Percentiles rank a stretch among this genome's conserved stretches.
Evolutionary conservation across 2,329 filamentous ascomycete species (phyloP).

Genomic region (Arthrinium phaeospermum): DNA sequence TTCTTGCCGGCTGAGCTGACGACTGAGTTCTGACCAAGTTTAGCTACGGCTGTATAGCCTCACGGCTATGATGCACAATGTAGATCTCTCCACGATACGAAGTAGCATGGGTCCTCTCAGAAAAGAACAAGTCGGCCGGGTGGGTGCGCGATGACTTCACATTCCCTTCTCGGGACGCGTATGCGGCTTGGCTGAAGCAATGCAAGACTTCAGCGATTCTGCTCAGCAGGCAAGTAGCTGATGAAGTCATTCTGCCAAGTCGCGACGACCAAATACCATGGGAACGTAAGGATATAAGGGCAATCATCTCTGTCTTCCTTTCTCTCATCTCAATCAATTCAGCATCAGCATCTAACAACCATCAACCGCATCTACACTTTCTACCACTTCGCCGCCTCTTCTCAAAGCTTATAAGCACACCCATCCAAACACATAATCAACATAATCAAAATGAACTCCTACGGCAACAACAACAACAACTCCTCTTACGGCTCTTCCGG

Average conservation of each 20-base stretch:
- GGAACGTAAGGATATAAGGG: not conserved
- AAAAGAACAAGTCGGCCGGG: not conserved
- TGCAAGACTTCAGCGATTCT: not conserved
- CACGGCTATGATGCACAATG: not conserved
- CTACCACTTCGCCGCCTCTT: not conserved
- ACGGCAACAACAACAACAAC: conserved; percentile 21
- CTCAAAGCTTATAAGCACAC: not conserved
- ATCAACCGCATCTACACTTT: not conserved
- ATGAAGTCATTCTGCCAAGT: not conserved
- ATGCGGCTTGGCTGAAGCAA: conserved; percentile 5
- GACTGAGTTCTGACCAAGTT: not conserved
- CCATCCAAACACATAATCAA: too few relatives aligned
- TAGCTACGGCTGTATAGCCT: not conserved
- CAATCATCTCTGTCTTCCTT: not conserved
- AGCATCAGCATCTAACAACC: not conserved
- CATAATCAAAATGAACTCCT: not conserved
- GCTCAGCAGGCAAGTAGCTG: not conserved
- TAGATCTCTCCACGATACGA: conserved; percentile 6
- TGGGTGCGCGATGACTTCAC: conserved; percentile 12
- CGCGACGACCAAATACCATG: not conserved
- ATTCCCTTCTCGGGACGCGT: not conserved
- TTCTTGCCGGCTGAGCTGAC: not conserved
- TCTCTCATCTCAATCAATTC: not conserved
- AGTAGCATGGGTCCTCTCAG: not conserved
- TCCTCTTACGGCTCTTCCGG: conserved; percentile 16